phyloP scores from a whole-genome alignment of 495 filamentous ascomycete genomes.

The Coniosporium apollinis region DNA sequence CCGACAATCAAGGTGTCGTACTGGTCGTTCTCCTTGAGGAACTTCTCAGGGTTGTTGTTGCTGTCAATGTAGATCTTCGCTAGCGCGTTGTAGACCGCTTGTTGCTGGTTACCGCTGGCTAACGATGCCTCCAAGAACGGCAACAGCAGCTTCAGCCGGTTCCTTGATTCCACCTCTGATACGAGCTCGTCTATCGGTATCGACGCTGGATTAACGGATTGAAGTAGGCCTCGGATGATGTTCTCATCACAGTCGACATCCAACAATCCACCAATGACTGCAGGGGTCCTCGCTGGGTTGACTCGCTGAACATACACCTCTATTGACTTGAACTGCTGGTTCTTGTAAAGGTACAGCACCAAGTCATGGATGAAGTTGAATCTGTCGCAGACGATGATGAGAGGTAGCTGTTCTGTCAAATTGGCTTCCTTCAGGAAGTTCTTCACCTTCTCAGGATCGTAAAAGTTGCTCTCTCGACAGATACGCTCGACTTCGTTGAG shows the following conservation, averaged over 20 bases:
- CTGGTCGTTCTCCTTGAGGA: constrained; percentile 93
- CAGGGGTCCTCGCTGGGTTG: constrained; percentile 83
- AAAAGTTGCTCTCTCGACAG: constrained; percentile 81
- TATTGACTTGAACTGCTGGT: constrained; percentile 98
- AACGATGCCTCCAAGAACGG: constrained; percentile 93
- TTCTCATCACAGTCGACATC: constrained; percentile 95
- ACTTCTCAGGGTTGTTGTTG: constrained; percentile 97
- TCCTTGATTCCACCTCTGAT: constrained; percentile 82
- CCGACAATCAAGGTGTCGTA: constrained; percentile 88
- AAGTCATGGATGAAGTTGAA: constrained; percentile 98
- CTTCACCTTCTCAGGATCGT: constrained; percentile 94
- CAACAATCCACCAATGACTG: constrained; percentile 86
- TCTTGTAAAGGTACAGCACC: constrained; percentile 94
- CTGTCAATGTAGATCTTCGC: constrained; percentile 99
- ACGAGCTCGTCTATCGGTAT: constrained; percentile 96
- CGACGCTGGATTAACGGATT: constrained; percentile 63
- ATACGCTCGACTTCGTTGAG: constrained; percentile 92
- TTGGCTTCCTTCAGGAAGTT: constrained; percentile 98
- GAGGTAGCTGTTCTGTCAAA: constrained; percentile 78
- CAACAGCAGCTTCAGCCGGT: constrained; percentile 85
- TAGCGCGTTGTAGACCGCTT: constrained; percentile 93
- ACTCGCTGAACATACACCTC: constrained; percentile 99
- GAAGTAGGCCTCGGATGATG: constrained; percentile 88
- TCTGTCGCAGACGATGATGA: constrained; percentile 97
- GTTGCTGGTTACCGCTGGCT: constrained; percentile 84